Evolutionary conservation across 164 flowering plant genomes (phyloP).

Genomic region (Stephania yunnanensis): DNA sequence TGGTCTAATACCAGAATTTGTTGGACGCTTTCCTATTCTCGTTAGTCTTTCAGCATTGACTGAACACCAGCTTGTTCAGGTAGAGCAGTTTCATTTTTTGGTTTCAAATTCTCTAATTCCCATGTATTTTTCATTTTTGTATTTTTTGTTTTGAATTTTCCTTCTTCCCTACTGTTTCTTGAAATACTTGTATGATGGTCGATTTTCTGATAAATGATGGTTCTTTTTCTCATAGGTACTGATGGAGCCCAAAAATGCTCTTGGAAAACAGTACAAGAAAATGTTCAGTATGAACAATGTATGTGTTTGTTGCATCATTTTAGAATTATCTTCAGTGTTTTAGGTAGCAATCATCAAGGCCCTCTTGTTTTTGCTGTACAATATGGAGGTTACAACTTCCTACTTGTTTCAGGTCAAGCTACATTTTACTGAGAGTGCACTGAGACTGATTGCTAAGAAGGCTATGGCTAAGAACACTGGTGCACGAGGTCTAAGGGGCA

Average conservation of each 20-base stretch:
- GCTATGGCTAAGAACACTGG: slow-evolving; percentile 95
- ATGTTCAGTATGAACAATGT: slow-evolving; percentile 91
- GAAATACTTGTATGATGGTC: neutral
- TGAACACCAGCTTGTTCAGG: slow-evolving; percentile 96
- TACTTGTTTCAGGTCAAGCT: slow-evolving; percentile 64
- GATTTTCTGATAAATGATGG: neutral
- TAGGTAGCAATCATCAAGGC: neutral
- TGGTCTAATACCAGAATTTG: slow-evolving; percentile 97
- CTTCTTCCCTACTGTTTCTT: no score
- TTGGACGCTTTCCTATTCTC: slow-evolving; percentile 94
- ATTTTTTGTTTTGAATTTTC: neutral
- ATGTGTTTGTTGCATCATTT: slow-evolving; percentile 24
- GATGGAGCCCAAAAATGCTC: slow-evolving; percentile 93
- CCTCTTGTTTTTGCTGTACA: neutral
- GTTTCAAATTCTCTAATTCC: neutral
- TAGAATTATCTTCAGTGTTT: neutral
- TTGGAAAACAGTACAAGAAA: slow-evolving; percentile 94
- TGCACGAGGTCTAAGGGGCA: slow-evolving; percentile 90
- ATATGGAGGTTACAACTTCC: neutral
- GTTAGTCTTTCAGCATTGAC: slow-evolving; percentile 87
- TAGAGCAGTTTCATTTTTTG: slow-evolving; percentile 16
- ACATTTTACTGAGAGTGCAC: slow-evolving; percentile 77
- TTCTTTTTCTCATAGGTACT: slow-evolving; percentile 52
- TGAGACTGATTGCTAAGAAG: slow-evolving; percentile 68
- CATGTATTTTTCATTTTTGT: neutral